Evolutionary conservation across 306 rosid genomes (phyloP).

Genomic region (Clitoria ternatea): DNA sequence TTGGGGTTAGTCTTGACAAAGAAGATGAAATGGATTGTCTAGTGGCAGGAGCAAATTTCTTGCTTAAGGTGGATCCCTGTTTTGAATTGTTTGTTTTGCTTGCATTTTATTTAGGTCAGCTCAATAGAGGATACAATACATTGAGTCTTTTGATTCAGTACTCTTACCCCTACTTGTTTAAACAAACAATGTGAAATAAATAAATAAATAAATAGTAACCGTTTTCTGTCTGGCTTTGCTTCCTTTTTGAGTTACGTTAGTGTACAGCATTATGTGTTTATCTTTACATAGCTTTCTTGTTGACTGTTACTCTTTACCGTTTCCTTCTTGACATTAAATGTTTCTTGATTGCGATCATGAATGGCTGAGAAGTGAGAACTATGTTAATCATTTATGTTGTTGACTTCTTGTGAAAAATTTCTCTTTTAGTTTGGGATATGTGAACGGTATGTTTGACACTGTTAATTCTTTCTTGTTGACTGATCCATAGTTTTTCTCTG

Average conservation of each 20-base stretch:
- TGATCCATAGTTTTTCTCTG: not conserved
- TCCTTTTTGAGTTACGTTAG: slow-evolving; percentile 11
- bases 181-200: slow-evolving; percentile 13
- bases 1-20: slow-evolving; percentile 94
- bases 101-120: not conserved
- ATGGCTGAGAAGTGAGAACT: slow-evolving; percentile 16
- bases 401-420: not conserved
- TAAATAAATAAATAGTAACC: not conserved
- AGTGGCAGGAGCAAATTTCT: slow-evolving; percentile 95
- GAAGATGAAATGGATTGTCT: slow-evolving; percentile 99
- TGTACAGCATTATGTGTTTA: not conserved
- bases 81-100: slow-evolving; percentile 15
- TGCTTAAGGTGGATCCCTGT: slow-evolving; percentile 77
- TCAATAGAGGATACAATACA: not conserved
- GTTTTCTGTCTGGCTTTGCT: not conserved
- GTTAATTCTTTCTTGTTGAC: slow-evolving; percentile 15
- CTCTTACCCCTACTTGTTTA: not conserved
- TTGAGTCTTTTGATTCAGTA: not conserved
- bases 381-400: not conserved
- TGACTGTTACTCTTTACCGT: not conserved
- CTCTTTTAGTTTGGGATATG: slow-evolving; percentile 24
- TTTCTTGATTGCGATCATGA: slow-evolving; percentile 16
- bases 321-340: slow-evolving; percentile 13
- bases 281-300: not conserved
- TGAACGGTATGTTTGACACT: not conserved